Percentiles rank a stretch among this genome's conserved stretches.
These are phyloP conservation scores for Chlorella ohadii DNA, from an alignment of 139 green algal genomes.

Conservation along the genomic window DNA sequence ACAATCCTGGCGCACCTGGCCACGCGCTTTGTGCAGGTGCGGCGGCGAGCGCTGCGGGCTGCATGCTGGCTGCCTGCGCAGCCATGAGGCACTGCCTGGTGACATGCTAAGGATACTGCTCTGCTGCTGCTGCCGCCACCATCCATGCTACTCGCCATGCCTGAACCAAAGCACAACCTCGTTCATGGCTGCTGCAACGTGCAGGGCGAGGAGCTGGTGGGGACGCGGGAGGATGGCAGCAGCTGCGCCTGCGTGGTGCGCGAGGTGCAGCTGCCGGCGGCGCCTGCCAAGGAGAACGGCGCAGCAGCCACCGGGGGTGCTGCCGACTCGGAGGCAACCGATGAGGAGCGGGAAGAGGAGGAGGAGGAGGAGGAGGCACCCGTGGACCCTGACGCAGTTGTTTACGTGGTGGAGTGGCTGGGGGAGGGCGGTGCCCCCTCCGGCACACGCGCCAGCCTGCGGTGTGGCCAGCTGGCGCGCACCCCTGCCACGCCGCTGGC, in stretches of 20 bases:
- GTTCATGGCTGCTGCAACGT: too few species aligned
- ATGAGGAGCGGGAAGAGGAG: not conserved
- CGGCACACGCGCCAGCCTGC: constrained; percentile 2
- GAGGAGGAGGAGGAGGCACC: not conserved
- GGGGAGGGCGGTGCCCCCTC: not conserved
- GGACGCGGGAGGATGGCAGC: not conserved
- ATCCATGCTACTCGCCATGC: too few species aligned
- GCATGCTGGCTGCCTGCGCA: too few species aligned
- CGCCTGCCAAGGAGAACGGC: not conserved
- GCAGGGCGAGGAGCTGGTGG: constrained; percentile 43
- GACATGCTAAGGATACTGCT: not conserved
- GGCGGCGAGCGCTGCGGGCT: not conserved
- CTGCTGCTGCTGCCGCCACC: too few species aligned
- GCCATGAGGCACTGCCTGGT: too few species aligned
- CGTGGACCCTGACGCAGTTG: not conserved
- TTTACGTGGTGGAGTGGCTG: constrained; percentile 51
- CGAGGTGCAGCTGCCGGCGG: constrained; percentile 16
- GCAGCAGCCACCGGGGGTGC: not conserved
- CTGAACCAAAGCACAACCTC: too few species aligned
- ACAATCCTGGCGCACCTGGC: constrained; percentile 31
- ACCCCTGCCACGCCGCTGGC: not conserved
- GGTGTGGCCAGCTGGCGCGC: not conserved
- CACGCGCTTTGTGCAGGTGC: constrained; percentile 38
- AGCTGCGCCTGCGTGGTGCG: constrained; percentile 21
- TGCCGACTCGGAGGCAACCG: not conserved